Conservation (phyloP, 2,329 filamentous ascomycete genomes). For the Thyridium curvatum region DNA sequence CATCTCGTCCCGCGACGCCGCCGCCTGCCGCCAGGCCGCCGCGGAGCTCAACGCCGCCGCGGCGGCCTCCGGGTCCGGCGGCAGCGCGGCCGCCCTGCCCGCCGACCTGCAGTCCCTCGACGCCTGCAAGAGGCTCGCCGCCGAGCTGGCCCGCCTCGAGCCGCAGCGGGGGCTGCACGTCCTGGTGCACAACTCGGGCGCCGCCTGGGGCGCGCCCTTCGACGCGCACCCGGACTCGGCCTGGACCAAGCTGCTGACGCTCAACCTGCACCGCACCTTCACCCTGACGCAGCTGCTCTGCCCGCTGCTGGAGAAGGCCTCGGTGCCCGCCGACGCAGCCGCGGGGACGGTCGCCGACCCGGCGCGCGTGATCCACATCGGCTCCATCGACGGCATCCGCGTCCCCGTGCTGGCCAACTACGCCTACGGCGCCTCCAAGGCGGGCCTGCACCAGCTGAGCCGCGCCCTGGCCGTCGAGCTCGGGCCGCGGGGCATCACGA, state of each 20-base stretch:
- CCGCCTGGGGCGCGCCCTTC: slow-evolving; percentile 56
- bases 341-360: slow-evolving; percentile 31
- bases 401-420: slow-evolving; percentile 54
- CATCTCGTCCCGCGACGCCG: slow-evolving; percentile 57
- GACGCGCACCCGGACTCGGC: slow-evolving; percentile 52
- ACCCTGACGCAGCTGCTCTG: slow-evolving; percentile 57
- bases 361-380: slow-evolving; percentile 58
- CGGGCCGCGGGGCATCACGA: slow-evolving; percentile 53
- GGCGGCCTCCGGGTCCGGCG: slow-evolving; percentile 24
- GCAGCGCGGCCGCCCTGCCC: slow-evolving; percentile 49
- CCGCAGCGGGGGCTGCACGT: slow-evolving; percentile 44
- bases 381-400: slow-evolving; percentile 55
- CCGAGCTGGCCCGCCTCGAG: slow-evolving; percentile 43
- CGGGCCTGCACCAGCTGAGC: slow-evolving; percentile 57
- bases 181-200: slow-evolving; percentile 61
- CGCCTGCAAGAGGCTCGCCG: slow-evolving; percentile 47
- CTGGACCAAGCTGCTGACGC: slow-evolving; percentile 54
- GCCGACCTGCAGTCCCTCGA: slow-evolving; percentile 58
- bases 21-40: slow-evolving; percentile 49
- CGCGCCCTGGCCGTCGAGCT: slow-evolving; percentile 54
- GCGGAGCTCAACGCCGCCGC: slow-evolving; percentile 47
- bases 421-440: slow-evolving; percentile 56
- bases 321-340: slow-evolving; percentile 15
- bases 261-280: slow-evolving; percentile 65
- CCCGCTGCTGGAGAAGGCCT: slow-evolving; percentile 48